phyloP scores from a whole-genome alignment of 192 early-diverging fungal genomes.

The Coemansia sp. region DNA sequence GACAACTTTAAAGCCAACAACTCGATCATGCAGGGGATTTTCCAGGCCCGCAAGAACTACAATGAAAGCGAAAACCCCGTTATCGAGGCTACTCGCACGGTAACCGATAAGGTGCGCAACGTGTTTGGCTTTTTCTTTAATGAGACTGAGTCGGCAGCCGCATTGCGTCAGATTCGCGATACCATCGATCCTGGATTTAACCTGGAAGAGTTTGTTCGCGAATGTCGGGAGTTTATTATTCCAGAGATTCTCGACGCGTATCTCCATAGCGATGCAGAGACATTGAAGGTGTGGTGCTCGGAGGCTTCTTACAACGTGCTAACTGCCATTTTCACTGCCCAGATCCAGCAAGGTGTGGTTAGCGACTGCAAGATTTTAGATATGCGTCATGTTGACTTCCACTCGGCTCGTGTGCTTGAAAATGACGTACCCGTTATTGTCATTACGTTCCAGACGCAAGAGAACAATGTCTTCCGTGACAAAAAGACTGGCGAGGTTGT shows the following conservation, averaged over 20 bases:
- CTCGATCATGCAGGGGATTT: slow-evolving; percentile 80
- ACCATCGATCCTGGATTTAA: slow-evolving; percentile 83
- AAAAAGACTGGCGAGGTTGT: slow-evolving; percentile 78
- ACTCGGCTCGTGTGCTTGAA: slow-evolving; percentile 85
- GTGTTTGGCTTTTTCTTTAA: slow-evolving; percentile 79
- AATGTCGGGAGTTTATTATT: slow-evolving; percentile 87
- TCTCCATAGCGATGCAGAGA: slow-evolving; percentile 77
- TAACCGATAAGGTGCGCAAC: slow-evolving; percentile 75
- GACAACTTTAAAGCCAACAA: slow-evolving; percentile 85
- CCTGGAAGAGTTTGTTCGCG: slow-evolving; percentile 84
- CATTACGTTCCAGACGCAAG: slow-evolving; percentile 88
- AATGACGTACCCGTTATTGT: slow-evolving; percentile 91
- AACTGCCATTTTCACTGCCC: slow-evolving; percentile 76
- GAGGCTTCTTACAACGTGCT: slow-evolving; percentile 87
- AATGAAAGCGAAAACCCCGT: slow-evolving; percentile 90
- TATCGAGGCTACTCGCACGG: slow-evolving; percentile 67
- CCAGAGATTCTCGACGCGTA: slow-evolving; percentile 97
- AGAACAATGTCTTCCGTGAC: slow-evolving; percentile 91
- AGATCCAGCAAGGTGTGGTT: slow-evolving; percentile 82
- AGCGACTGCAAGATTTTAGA: slow-evolving; percentile 95
- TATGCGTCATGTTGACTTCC: slow-evolving; percentile 84
- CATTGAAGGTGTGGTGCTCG: slow-evolving; percentile 89
- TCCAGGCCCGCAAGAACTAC: slow-evolving; percentile 72
- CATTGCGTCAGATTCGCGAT: slow-evolving; percentile 75
- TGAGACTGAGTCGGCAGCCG: slow-evolving; percentile 90